Evolutionary conservation across 2,329 filamentous ascomycete genomes (phyloP).

Genomic region (Pseudocercospora fijiensis): DNA sequence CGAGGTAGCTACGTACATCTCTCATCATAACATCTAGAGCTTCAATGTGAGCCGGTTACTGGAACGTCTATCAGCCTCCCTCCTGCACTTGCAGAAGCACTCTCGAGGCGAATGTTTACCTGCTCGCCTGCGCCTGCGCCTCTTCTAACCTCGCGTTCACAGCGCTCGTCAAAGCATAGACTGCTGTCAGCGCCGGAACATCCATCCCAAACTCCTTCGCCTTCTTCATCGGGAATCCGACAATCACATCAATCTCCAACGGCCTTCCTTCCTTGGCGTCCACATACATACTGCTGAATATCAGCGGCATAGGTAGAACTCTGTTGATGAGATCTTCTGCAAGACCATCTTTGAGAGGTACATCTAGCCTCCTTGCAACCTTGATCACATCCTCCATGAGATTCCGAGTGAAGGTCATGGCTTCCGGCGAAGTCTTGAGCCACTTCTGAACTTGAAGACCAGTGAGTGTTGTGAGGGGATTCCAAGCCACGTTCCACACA

Average conservation of each 20-base stretch:
- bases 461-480: slow-evolving; percentile 53
- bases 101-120: background rate
- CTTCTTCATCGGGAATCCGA: slow-evolving; percentile 45
- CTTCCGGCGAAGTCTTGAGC: slow-evolving; percentile 44
- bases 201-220: slow-evolving; percentile 42
- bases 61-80: background rate
- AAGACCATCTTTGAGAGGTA: slow-evolving; percentile 41
- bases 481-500: slow-evolving; percentile 61
- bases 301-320: slow-evolving; percentile 42
- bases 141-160: slow-evolving; percentile 29
- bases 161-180: slow-evolving; percentile 38
- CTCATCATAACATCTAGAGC: background rate
- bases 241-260: slow-evolving; percentile 51
- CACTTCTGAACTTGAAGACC: slow-evolving; percentile 45
- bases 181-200: slow-evolving; percentile 43
- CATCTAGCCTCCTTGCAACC: slow-evolving; percentile 42
- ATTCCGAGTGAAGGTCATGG: slow-evolving; percentile 40
- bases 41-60: background rate
- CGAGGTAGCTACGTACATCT: background rate
- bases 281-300: slow-evolving; percentile 49
- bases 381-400: slow-evolving; percentile 48
- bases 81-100: background rate
- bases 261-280: slow-evolving; percentile 45
- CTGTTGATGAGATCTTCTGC: slow-evolving; percentile 42
- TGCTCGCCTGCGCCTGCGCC: slow-evolving; percentile 1